A percentile compares a stretch with the other conserved stretches of the same genome.
These are phyloP conservation scores for Ilex asprella DNA, from an alignment of 257 asterid genomes.

Conservation along the genomic window DNA sequence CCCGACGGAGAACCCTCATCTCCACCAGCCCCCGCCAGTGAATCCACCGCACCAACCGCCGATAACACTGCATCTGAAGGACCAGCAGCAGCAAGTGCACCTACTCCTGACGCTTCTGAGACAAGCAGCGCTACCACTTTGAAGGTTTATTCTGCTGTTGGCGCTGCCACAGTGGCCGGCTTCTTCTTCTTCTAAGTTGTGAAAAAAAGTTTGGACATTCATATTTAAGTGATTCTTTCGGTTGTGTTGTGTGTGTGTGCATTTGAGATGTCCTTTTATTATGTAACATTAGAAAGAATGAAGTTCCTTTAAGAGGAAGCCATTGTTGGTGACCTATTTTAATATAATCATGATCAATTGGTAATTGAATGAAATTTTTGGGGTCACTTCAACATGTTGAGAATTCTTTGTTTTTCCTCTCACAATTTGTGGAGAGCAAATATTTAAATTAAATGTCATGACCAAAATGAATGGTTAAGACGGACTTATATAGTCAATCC, in stretches of 20 bases:
- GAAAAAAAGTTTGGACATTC: not conserved
- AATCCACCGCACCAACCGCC: slow-evolving; percentile 10
- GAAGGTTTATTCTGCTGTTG: slow-evolving; percentile 39
- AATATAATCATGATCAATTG: not conserved
- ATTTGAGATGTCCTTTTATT: no score
- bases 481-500: no score
- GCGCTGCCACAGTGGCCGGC: slow-evolving; percentile 37
- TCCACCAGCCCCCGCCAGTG: slow-evolving; percentile 35
- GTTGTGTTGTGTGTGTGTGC: no score
- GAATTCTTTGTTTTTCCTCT: no score
- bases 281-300: not conserved
- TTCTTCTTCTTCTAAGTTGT: slow-evolving; percentile 29
- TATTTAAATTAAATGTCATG: no score
- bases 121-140: slow-evolving; percentile 27
- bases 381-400: no score
- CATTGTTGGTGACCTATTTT: not conserved
- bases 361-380: not conserved
- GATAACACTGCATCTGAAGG: slow-evolving; percentile 9
- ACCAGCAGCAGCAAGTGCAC: slow-evolving; percentile 6
- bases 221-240: no score
- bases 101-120: slow-evolving; percentile 26
- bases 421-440: no score
- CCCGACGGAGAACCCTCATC: slow-evolving; percentile 34
- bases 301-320: not conserved
- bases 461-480: no score